These are phyloP conservation scores for Trichoderma sp. DNA, from an alignment of 2,329 filamentous ascomycete genomes.

Conservation along the genomic window DNA sequence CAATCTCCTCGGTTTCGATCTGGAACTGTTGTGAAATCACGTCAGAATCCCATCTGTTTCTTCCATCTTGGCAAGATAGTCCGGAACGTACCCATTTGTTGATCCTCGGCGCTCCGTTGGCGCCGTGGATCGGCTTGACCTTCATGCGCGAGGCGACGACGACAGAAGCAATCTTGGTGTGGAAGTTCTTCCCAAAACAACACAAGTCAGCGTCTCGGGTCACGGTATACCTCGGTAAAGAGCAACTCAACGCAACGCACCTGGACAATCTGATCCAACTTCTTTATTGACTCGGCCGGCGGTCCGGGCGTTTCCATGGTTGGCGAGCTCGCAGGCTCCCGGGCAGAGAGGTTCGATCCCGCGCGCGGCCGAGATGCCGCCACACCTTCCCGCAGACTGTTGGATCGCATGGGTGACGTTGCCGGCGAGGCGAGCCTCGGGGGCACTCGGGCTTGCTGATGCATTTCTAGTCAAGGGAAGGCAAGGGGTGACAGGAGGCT, in stretches of 20 bases:
- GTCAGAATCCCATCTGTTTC: conserved; percentile 1
- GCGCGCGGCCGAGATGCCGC: conserved; percentile 47
- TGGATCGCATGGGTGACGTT: conserved; percentile 62
- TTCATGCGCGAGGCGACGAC: conserved; percentile 80
- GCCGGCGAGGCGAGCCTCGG: conserved; percentile 74
- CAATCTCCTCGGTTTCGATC: conserved; percentile 89
- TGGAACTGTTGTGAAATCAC: conserved; percentile 69
- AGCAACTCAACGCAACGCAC: conserved; percentile 48
- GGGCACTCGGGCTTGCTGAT: conserved; percentile 81
- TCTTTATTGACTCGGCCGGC: conserved; percentile 69
- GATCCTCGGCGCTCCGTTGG: conserved; percentile 57
- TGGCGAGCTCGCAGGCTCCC: conserved; percentile 51
- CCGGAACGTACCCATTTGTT: conserved; percentile 79
- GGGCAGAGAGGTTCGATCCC: conserved; percentile 47
- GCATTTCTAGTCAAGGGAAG: conserved; percentile 58
- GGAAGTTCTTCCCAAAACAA: conserved; percentile 70
- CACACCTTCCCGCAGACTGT: conserved; percentile 70
- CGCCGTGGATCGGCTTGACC: conserved; percentile 55
- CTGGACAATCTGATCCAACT: conserved; percentile 92
- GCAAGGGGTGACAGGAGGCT: not conserved
- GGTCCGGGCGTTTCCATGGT: conserved; percentile 54
- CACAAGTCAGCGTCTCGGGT: conserved; percentile 5
- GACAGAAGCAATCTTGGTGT: conserved; percentile 81
- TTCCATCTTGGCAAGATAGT: not conserved
- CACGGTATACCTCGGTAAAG: no score